Base-by-base conservation (phyloP, 2,329 filamentous ascomycete genomes). In the Ophiostoma australiae region DNA sequence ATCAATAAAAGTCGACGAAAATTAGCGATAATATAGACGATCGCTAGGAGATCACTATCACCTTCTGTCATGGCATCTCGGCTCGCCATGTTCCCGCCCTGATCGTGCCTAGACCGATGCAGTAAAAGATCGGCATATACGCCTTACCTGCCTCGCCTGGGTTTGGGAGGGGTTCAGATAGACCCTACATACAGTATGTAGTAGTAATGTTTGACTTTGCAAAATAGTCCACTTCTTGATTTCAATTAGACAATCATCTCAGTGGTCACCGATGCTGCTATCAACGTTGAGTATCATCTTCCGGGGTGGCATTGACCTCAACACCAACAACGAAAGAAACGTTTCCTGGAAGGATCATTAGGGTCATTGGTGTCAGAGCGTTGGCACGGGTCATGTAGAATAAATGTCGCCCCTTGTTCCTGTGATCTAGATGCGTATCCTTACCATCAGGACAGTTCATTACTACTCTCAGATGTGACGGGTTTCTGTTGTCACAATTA, bases 341-440 rank as follows among this genome's bases (percentile, higher is more conserved):
- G 52, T 58, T 58, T 31, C 52, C 23, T 58, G 3, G 52, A 58
- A 58, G 52, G 52, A 58, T 58, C 52, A 58, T 58, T 58, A 27
- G 52, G 52, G 52, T 27, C 52, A 6, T 27, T 27, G 8, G n/a
- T 3, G 10, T 10, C 23, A 27, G 23, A 23, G n/a, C 4, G 8
- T 13, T 27, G 8, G 3, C 52, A 58, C 52, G n/a, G 52, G 11
- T 27, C n/a, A 23, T 58, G 13, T 41, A 58, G 4, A 13, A 11
- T 15, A 10, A 58, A 27, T 1, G 10, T 58, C n/a, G 23, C 8
- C 6, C n/a, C 17, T 4, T 58, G 52, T 27, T 48, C 44, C 6
- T 20, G 4, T 58, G 52, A 27, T 58, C n/a, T 27, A 27, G 52
- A 58, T 8, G 31, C 23, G n/a, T n/a, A 20, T 3, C 44, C 20